Evolutionary conservation across 2,329 filamentous ascomycete species (phyloP), one percentile per base, ranked within the genome.

Genomic region (Apiospora hydei): DNA sequence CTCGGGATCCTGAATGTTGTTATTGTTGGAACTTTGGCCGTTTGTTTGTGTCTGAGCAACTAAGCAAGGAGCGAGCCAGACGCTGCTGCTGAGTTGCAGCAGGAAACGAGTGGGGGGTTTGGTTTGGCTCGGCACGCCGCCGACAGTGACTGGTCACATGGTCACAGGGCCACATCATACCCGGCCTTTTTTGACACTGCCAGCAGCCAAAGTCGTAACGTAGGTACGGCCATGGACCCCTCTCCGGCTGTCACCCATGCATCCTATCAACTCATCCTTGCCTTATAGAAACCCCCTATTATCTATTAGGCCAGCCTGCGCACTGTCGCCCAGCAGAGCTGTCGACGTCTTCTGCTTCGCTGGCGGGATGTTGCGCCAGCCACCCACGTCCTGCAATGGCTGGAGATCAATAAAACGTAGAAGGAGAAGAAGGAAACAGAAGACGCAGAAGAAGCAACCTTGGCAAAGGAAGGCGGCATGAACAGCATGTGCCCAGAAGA

Each of bases 221-320:
- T 8, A 4, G n/a, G 14, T 41, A 21, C 67, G 10, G 67, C 10
- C 24, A 47, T 24, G 26, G 44, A 49, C 67, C 47, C 67, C 67
- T 69, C 67, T 49, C 67, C 67, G 67, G 67, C 16, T 69, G 44
- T 24, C 44, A 69, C 67, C 43, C 47, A 34, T 41, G 57, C 21
- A 64, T 41, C n/a, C 41, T n/a, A 41, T 41, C 57, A 41, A 10
- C 21, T n/a, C 34, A 64, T 41, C 57, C 57, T 64, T 64, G 57
- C 57, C 57, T 13, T 64, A 38, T 41, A 64, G 14, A 41, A 64
- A 38, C 57, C 57, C 57, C 57, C 57, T 64, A 64, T 64, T 64
- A 64, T 64, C 18, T 41, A 41, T n/a, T 41, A 41, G 53, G 30
- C 30, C 53, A 41, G 53, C 30, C 53, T 11, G 53, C 53, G 53